Base-by-base conservation (phyloP, 805 yeast species). In the Starmerella scarabaei region DNA sequence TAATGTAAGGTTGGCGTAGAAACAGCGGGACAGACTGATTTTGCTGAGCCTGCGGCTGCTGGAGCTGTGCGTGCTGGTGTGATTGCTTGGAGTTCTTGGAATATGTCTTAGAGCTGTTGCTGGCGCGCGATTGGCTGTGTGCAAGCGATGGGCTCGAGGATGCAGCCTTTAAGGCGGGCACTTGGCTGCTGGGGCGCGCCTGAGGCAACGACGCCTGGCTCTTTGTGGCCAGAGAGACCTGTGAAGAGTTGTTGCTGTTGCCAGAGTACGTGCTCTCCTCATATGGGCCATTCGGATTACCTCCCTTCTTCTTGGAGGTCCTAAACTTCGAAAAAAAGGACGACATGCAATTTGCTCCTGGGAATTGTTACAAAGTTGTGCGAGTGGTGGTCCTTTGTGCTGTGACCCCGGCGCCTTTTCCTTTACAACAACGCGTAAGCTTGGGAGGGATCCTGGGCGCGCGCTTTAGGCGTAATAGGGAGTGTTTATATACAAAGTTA, bases 1-100 rank as follows among this genome's bases (percentile, higher is more conserved):
- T 77, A 4, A 86, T 91, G 58, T 81, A 91, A 12, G 96, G 97
- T 52, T 86, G 94, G 55, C 91, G 77, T 50, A 91, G 58, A 55
- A 86, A 91, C 40, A 91, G 63, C 4, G 85, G 84, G 43, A 33
- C n/a, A n/a, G 36, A 41, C 14, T 40, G 47, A 4, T 29, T 12
- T 7, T 9, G 12, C 8, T 21, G 30, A 14, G 23, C 5, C 5
- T 5, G 21, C 21, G 9, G 33, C 21, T 21, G 29, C 16, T 30
- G 23, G 12, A 5, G 39, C 29, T 29, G 21, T 29, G 17, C 17
- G 24, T 24, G 28, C 19, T n/a, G 24, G 36, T 34, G 2, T 30
- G 30, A n/a, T 42, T 28, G 2, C 42, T 19, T 9, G 39, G 19
- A 4, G 41, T 36, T 20, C 2, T 33, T 21, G 16, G 16, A 5